Percentiles rank a stretch among this genome's conserved stretches.
Conservation (phyloP, 495 filamentous ascomycete species). For the Aspergillus hancockii region DNA sequence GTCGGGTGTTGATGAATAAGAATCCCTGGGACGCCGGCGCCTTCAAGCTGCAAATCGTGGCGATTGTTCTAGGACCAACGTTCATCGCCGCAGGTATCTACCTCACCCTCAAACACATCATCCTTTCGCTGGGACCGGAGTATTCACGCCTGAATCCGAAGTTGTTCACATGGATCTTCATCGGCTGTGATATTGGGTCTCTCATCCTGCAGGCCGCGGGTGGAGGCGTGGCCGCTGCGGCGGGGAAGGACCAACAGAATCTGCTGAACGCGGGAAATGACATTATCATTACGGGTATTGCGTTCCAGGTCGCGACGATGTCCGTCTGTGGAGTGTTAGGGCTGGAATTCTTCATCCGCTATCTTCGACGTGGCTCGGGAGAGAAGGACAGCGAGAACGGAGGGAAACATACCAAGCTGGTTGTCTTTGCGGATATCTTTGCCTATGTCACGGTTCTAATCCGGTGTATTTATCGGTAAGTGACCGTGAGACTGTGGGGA, state of each 20-base stretch:
- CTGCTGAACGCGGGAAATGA: constrained; percentile 47
- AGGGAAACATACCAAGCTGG: constrained; percentile 48
- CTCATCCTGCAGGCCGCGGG: constrained; percentile 65
- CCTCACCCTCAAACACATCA: constrained; percentile 66
- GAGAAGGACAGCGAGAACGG: constrained; percentile 28
- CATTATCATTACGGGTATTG: constrained; percentile 70
- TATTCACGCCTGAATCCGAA: constrained; percentile 57
- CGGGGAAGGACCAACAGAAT: constrained; percentile 20
- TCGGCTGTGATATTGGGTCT: constrained; percentile 64
- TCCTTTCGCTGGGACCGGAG: constrained; percentile 53
- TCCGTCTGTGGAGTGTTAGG: constrained; percentile 53
- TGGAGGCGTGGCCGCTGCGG: constrained; percentile 59
- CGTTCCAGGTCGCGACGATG: constrained; percentile 68
- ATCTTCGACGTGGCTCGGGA: constrained; percentile 37
- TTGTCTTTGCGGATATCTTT: constrained; percentile 51
- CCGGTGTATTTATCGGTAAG: constrained; percentile 66
- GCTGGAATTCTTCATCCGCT: constrained; percentile 50
- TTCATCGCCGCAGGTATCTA: constrained; percentile 68
- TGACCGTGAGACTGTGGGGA: not conserved
- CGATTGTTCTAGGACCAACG: constrained; percentile 65
- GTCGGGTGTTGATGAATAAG: constrained; percentile 56
- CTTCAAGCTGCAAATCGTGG: constrained; percentile 69
- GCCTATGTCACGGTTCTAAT: constrained; percentile 64
- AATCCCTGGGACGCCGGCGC: constrained; percentile 62
- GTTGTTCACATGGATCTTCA: constrained; percentile 68